Percentiles rank a stretch among this genome's conserved stretches.
Conservation (phyloP, 176 grass and related monocot species). For the Otatea glauca region DNA sequence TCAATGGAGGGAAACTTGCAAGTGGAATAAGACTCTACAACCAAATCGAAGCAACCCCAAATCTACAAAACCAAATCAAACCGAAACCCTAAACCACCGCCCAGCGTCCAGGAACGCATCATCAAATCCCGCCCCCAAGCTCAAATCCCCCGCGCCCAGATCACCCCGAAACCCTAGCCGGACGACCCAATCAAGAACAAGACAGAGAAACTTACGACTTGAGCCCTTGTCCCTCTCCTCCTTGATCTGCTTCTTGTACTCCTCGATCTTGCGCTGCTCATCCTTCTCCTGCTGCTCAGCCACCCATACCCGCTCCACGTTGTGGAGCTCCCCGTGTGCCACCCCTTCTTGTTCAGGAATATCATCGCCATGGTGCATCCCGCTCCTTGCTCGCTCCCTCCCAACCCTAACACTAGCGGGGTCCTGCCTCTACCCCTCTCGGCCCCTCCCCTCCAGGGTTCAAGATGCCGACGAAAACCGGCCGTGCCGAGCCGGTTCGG, state of each 20-base stretch:
- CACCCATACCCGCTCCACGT: constrained; percentile 97
- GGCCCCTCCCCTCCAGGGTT: neutral
- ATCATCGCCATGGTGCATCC: constrained; percentile 74
- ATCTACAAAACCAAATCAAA: neutral
- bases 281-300: constrained; percentile 96
- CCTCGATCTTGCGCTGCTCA: constrained; percentile 90
- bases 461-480: no score
- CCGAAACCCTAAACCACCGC: neutral
- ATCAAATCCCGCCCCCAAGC: neutral
- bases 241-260: constrained; percentile 90
- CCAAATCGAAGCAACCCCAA: neutral
- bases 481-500: no score
- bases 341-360: constrained; percentile 99
- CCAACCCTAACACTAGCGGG: constrained; percentile 3
- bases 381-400: neutral
- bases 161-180: constrained; percentile 38
- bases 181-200: neutral
- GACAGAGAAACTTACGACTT: constrained; percentile 59
- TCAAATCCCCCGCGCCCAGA: neutral
- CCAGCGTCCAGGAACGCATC: neutral
- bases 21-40: neutral
- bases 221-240: constrained; percentile 87
- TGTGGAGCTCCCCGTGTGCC: constrained; percentile 93
- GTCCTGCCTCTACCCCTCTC: neutral
- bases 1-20: no score